phyloP scores from a whole-genome alignment of 2,329 filamentous ascomycete genomes.

The Colletotrichum tofieldiae region DNA sequence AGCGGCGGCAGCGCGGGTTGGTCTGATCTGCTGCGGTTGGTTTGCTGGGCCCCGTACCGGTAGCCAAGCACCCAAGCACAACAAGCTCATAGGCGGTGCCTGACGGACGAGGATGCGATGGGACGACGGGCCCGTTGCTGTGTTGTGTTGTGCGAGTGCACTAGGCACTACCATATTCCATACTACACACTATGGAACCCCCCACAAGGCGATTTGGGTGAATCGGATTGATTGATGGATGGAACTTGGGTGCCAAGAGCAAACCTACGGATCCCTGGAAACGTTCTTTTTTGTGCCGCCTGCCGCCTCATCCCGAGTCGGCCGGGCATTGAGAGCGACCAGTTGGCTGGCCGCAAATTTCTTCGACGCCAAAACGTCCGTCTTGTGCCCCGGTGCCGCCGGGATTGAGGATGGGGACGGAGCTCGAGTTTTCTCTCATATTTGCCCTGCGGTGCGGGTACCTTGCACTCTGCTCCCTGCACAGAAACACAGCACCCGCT shows the following conservation, averaged over 20 bases:
- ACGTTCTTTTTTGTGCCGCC: not conserved
- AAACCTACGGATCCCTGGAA: not conserved
- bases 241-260: slow-evolving; percentile 15
- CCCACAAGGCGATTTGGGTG: slow-evolving; percentile 15
- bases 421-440: slow-evolving; percentile 17
- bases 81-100: not conserved
- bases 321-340: not conserved
- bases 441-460: not conserved
- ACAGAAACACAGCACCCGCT: not conserved
- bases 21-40: slow-evolving; percentile 34
- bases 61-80: not conserved
- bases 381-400: slow-evolving; percentile 6
- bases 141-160: slow-evolving; percentile 1
- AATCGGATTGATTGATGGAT: not conserved
- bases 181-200: not conserved
- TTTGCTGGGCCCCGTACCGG: not conserved
- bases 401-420: slow-evolving; percentile 12
- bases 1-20: slow-evolving; percentile 26
- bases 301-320: not conserved
- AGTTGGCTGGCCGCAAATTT: slow-evolving; percentile 13
- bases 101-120: slow-evolving; percentile 7
- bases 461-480: not conserved
- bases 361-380: slow-evolving; percentile 6
- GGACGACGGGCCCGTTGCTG: slow-evolving; percentile 9
- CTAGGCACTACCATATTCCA: not conserved